phyloP scores from a whole-genome alignment of 805 yeast species.

The Debaryomyces tyrocola region DNA sequence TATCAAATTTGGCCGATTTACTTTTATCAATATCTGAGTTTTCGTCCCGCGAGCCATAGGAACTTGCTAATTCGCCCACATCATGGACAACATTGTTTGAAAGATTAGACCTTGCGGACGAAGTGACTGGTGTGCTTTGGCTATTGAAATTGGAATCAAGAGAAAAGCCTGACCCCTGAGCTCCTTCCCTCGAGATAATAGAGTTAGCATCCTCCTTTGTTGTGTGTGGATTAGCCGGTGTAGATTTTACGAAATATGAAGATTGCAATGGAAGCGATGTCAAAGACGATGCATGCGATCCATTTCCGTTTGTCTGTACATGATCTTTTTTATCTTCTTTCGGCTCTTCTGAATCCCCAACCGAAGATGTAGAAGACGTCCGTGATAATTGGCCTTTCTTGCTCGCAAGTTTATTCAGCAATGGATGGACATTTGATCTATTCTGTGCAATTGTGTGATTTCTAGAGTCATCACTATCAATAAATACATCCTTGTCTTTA shows the following conservation, averaged over 20 bases:
- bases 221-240: slow-evolving; percentile 54
- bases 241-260: slow-evolving; percentile 37
- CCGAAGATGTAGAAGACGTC: neutral
- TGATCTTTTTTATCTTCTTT: slow-evolving; percentile 1
- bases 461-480: neutral
- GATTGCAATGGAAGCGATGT: slow-evolving; percentile 31
- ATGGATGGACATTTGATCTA: too few relatives aligned
- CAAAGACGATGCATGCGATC: slow-evolving; percentile 6
- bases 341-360: neutral
- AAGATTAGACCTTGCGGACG: neutral
- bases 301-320: neutral
- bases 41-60: neutral
- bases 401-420: too few relatives aligned
- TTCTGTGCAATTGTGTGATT: too few relatives aligned
- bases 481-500: neutral
- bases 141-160: slow-evolving; percentile 13
- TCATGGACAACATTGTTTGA: neutral
- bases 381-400: too few relatives aligned
- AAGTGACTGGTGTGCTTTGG: neutral
- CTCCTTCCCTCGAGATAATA: slow-evolving; percentile 25
- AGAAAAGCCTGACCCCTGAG: slow-evolving; percentile 5
- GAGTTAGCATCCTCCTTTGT: slow-evolving; percentile 52
- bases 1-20: neutral
- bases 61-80: neutral
- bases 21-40: neutral